A percentile compares a stretch with the other conserved stretches of the same genome.
These are phyloP conservation scores for Petunia axillaris DNA, from an alignment of 257 asterid species.

Conservation along the genomic window DNA sequence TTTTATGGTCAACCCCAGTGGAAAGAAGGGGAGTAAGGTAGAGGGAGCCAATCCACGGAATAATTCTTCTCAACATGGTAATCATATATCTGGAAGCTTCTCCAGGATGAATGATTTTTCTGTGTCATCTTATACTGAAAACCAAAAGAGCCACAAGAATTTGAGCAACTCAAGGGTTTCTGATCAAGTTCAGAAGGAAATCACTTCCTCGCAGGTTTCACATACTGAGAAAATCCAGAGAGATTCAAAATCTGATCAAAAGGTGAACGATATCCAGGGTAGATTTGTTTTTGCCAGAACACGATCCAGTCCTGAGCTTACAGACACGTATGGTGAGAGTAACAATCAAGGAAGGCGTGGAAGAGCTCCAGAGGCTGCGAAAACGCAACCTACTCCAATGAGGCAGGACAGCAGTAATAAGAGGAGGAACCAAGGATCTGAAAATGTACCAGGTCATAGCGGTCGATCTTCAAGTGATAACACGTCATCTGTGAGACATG, in stretches of 20 bases:
- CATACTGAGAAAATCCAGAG: conserved; percentile 55
- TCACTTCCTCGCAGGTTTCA: conserved; percentile 45
- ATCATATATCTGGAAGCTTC: conserved; percentile 42
- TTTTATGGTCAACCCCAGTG: conserved; percentile 36
- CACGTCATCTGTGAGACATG: conserved; percentile 43
- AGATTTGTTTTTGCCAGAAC: conserved; percentile 77
- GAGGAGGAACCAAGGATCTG: conserved; percentile 57
- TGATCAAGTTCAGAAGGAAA: conserved; percentile 49
- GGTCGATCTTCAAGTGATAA: conserved; percentile 54
- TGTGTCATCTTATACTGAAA: conserved; percentile 51
- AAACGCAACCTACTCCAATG: conserved; percentile 42
- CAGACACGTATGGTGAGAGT: conserved; percentile 61
- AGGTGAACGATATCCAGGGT: conserved; percentile 61
- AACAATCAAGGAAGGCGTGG: conserved; percentile 45
- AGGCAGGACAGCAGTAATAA: conserved; percentile 51
- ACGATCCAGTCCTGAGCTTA: conserved; percentile 90
- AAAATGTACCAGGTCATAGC: conserved; percentile 51
- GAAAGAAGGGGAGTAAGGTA: conserved; percentile 47
- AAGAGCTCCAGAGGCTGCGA: conserved; percentile 55
- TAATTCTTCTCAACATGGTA: conserved; percentile 48
- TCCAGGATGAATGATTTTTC: conserved; percentile 43
- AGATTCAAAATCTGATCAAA: conserved; percentile 57
- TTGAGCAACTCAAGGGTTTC: conserved; percentile 44
- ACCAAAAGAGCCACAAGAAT: conserved; percentile 49
- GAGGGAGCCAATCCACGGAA: conserved; percentile 40